A percentile compares a stretch with the other conserved stretches of the same genome.
phyloP scores from a whole-genome alignment of 192 early-diverging fungal species.

The Linnemannia hyalina region DNA sequence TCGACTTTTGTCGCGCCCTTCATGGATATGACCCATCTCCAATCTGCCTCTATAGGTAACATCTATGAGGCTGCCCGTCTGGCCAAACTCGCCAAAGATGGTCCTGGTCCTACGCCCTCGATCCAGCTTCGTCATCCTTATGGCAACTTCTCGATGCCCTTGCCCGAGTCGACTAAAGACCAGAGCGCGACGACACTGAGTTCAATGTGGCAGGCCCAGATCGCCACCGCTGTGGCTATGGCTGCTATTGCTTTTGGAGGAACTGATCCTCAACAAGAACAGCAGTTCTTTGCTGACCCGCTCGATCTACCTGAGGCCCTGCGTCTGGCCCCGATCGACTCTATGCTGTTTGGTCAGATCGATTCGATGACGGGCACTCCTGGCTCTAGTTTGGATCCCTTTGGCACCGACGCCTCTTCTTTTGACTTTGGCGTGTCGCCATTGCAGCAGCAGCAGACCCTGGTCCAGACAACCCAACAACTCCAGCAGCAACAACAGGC shows the following conservation, averaged over 20 bases:
- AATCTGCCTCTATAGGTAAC: conserved; percentile 24
- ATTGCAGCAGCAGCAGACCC: background rate
- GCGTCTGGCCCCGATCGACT: conserved; percentile 17
- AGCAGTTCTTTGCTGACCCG: conserved; percentile 33
- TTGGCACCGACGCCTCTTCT: background rate
- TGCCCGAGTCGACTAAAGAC: conserved; percentile 10
- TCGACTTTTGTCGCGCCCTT: conserved; percentile 23
- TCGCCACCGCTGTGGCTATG: conserved; percentile 28
- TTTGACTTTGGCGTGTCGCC: background rate
- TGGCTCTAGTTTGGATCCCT: background rate
- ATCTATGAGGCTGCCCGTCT: conserved; percentile 36
- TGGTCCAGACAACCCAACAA: background rate
- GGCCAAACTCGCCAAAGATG: conserved; percentile 25
- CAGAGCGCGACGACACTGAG: conserved; percentile 7
- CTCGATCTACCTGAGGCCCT: conserved; percentile 27
- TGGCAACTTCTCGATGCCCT: conserved; percentile 33
- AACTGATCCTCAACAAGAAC: conserved; percentile 18
- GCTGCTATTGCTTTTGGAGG: conserved; percentile 33
- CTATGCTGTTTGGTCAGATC: conserved; percentile 10
- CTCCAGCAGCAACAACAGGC: conserved; percentile 8
- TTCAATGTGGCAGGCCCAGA: conserved; percentile 33
- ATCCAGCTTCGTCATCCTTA: conserved; percentile 42
- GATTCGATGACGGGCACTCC: background rate
- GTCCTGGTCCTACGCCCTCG: conserved; percentile 22
- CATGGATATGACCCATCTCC: conserved; percentile 26